These are phyloP conservation scores for Phlebopus sp. DNA, from an alignment of 1,284 basidiomycete species.

Conservation along the genomic window DNA sequence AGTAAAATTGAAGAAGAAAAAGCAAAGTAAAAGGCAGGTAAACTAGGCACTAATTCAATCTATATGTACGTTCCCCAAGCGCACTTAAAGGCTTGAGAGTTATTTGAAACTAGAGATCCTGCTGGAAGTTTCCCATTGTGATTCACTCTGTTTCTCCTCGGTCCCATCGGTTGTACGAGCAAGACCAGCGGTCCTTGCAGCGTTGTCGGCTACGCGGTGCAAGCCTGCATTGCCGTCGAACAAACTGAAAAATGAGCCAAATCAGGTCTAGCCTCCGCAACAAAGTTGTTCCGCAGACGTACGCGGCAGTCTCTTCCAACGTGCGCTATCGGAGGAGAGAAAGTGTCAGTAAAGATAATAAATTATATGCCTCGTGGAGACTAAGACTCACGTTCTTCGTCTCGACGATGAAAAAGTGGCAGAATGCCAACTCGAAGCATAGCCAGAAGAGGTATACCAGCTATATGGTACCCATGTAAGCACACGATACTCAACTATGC, in stretches of 20 bases:
- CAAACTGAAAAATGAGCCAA: slow-evolving; percentile 2
- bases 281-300: slow-evolving; percentile 10
- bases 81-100: no score
- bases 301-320: slow-evolving; percentile 41
- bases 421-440: slow-evolving; percentile 37
- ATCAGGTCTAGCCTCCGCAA: not conserved
- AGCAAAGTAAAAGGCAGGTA: not conserved
- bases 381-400: slow-evolving; percentile 36
- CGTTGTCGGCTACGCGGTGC: slow-evolving; percentile 24
- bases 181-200: slow-evolving; percentile 14
- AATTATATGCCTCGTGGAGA: not conserved
- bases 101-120: not conserved
- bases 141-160: slow-evolving; percentile 13
- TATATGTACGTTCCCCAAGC: no score
- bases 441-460: slow-evolving; percentile 44
- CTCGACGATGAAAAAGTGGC: slow-evolving; percentile 42
- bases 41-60: not conserved
- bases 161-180: slow-evolving; percentile 4
- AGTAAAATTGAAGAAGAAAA: not conserved
- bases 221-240: slow-evolving; percentile 38
- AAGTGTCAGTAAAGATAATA: not conserved
- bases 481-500: not conserved
- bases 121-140: slow-evolving; percentile 1
- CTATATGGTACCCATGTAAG: slow-evolving; percentile 16
- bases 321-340: slow-evolving; percentile 16